Base-by-base conservation (phyloP, 2,329 filamentous ascomycete genomes). In the Scedosporium apiospermum region DNA sequence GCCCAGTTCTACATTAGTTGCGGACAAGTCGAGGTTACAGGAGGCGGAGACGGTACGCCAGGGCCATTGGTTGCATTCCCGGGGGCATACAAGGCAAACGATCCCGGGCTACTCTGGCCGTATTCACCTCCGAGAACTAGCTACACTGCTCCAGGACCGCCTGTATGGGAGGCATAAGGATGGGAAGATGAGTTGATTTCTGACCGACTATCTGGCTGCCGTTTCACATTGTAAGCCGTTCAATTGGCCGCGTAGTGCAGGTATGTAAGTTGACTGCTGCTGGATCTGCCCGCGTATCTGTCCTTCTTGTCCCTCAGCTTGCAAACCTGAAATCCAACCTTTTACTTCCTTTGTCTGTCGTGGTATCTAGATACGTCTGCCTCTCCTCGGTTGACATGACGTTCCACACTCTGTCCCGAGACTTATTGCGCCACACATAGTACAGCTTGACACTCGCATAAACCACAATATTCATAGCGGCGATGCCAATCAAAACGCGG, bases 401-500 rank as follows among this genome's bases (percentile, higher is more conserved):
- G n/a, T 46, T 38, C 65, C 65, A 66, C 16, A 61, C 53, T 30
- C 62, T 60, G 12, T 65, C 60, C 38, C 64, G 63, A 16, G 51
- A 51, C n/a, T 57, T 62, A 60, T 78, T 79, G 2, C 73, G 70
- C 72, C 70, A 73, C 12, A 76, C 68, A 60, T 80, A 77, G 60
- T 72, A 77, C 0, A 69, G 65, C 65, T 78, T 79, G 23, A 73
- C 69, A 1, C 72, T 63, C 14, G 71, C 63, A 64, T 82, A 82
- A 2, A 81, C 58, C 5, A 65, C 63, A 7, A 68, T 61, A 57
- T 70, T 69, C 38, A 70, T 61, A 46, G 66, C 68, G 2, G 66
- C 65, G 2, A 72, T 66, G 3, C 60, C 64, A 16, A 69, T 63
- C 10, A 71, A 61, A 6, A 68, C 65, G 61, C 74, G 76, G 64